Percentiles rank a stretch among this genome's conserved stretches.
Evolutionary conservation across 129 eudicot species (phyloP).

Genomic region (Escallonia rubra): DNA sequence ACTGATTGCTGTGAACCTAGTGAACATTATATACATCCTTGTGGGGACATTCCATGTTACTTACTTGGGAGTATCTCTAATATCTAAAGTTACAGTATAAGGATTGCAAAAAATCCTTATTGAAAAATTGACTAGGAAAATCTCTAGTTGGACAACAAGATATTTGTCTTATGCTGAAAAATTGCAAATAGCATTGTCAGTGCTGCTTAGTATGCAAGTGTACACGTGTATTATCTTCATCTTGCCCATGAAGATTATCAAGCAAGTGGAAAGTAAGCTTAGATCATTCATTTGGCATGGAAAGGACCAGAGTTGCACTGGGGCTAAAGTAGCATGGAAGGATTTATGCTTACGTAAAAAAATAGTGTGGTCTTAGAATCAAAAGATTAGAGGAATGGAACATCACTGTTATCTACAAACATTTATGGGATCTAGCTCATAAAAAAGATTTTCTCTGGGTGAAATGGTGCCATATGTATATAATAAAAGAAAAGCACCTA

Average conservation of each 20-base stretch:
- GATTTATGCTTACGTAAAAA: too few species aligned
- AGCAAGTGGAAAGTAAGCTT: too few species aligned
- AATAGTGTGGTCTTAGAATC: neutral
- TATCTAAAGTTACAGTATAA: neutral
- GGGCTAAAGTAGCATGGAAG: too few species aligned
- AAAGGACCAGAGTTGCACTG: too few species aligned
- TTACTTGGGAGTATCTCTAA: neutral
- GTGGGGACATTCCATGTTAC: neutral
- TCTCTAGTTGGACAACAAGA: neutral
- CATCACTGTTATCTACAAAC: neutral
- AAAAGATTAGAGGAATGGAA: neutral
- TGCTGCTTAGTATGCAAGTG: neutral
- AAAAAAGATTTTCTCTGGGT: neutral
- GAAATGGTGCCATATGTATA: neutral
- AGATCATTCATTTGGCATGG: too few species aligned
- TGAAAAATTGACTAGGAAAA: neutral
- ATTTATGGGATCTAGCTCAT: neutral
- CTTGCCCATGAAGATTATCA: neutral
- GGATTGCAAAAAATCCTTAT: neutral
- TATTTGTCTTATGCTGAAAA: neutral
- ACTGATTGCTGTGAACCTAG: too few species aligned
- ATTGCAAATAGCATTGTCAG: neutral
- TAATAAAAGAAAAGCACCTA: neutral
- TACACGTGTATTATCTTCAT: neutral
- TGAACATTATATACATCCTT: too few species aligned